Evolutionary conservation across 768 basidiomycete genomes (phyloP).

Genomic region (Saitozyma sp.): DNA sequence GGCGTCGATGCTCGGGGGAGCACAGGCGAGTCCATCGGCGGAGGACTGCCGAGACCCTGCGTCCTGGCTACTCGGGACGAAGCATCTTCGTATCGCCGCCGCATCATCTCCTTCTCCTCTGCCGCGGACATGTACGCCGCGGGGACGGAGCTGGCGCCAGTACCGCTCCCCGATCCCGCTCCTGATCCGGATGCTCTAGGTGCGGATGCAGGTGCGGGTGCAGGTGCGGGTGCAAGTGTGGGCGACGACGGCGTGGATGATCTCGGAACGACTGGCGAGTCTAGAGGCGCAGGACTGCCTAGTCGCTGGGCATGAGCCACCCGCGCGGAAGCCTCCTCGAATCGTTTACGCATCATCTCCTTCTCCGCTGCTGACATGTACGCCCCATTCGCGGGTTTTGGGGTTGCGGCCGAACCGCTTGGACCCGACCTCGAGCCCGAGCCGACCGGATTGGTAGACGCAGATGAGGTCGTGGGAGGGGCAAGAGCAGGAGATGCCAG

Average conservation of each 20-base stretch:
- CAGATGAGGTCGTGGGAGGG: too few relatives aligned
- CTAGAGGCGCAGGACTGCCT: not conserved
- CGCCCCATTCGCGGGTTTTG: not conserved
- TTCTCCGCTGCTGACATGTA: constrained; percentile 46
- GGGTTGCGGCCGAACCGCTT: too few relatives aligned
- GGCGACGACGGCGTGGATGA: not conserved
- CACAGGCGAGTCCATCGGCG: not conserved
- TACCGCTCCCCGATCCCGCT: not conserved
- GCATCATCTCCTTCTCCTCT: constrained; percentile 48
- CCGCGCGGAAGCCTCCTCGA: constrained; percentile 31
- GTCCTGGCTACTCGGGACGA: constrained; percentile 3
- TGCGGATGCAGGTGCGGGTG: not conserved
- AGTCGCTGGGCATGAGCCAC: constrained; percentile 4
- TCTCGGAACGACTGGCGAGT: not conserved
- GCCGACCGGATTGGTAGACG: too few relatives aligned
- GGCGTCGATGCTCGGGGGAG: too few relatives aligned
- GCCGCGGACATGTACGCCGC: constrained; percentile 31
- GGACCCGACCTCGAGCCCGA: too few relatives aligned
- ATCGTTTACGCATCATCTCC: constrained; percentile 39
- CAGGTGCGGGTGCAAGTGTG: not conserved
- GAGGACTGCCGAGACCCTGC: not conserved
- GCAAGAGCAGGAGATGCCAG: too few relatives aligned
- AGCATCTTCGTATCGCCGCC: constrained; percentile 43
- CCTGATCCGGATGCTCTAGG: not conserved
- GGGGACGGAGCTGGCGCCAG: not conserved